These are phyloP conservation scores for Phytophthora agathidicida DNA, from an alignment of 352 stramenopile species.

Conservation along the genomic window DNA sequence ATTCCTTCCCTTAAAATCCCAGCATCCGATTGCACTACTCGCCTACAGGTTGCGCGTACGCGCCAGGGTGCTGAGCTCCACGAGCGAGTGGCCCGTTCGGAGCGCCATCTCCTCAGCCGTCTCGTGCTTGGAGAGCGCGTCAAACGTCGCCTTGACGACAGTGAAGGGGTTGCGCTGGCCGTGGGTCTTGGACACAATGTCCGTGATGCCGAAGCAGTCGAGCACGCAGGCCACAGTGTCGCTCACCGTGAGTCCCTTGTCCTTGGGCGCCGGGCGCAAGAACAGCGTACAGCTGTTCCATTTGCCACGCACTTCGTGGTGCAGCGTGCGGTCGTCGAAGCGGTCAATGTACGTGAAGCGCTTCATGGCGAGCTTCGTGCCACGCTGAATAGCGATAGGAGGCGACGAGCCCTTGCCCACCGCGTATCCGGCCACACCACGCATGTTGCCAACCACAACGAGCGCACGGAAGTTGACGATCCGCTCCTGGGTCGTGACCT, in stretches of 20 bases:
- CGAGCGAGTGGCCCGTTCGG: constrained; percentile 90
- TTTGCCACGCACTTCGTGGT: constrained; percentile 92
- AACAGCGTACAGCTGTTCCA: constrained; percentile 96
- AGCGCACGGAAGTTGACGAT: constrained; percentile 94
- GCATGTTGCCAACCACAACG: constrained; percentile 93
- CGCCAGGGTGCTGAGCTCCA: constrained; percentile 81
- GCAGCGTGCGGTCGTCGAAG: constrained; percentile 92
- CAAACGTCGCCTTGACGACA: constrained; percentile 95
- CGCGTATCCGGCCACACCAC: constrained; percentile 93
- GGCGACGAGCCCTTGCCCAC: constrained; percentile 91
- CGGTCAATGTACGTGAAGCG: constrained; percentile 96
- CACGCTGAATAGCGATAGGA: constrained; percentile 89
- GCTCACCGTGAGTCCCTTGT: constrained; percentile 78
- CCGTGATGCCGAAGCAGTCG: constrained; percentile 93
- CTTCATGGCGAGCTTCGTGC: constrained; percentile 90
- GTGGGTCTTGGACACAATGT: constrained; percentile 92
- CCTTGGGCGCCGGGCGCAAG: constrained; percentile 76
- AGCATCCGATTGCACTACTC: constrained; percentile 12
- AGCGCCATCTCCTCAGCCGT: constrained; percentile 93
- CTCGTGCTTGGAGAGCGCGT: constrained; percentile 94
- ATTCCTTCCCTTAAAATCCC: constrained; percentile 27
- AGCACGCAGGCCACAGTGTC: constrained; percentile 85
- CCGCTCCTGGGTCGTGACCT: constrained; percentile 91
- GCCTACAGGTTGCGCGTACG: constrained; percentile 72
- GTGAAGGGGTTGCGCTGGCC: constrained; percentile 95